Evolutionary conservation across 2,329 filamentous ascomycete species (phyloP), one percentile per base, ranked within the genome.

Genomic region (Penicillium sp.): DNA sequence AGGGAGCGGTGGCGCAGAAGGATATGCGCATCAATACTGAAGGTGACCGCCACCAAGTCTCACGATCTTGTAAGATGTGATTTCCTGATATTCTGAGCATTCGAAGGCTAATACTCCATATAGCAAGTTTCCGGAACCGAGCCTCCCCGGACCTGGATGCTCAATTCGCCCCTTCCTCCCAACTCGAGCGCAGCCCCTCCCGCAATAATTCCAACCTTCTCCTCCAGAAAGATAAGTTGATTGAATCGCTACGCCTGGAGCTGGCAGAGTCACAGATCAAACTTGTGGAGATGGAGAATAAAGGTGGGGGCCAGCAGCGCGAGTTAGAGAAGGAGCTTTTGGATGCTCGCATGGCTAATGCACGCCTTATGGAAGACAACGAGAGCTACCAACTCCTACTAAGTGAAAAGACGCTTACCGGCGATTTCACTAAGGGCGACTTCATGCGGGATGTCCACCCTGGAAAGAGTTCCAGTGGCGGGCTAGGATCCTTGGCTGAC

Each of bases 361-460:
- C 95, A 56, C 87, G 93, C 46, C 81, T 99, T 61, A 95, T 97
- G 90, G 95, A 99, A 77, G 95, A 99, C 76, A 98, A 98, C 69
- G 95, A 99, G 77, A 96, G 92, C 77, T 99, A 96, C 76, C 93
- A 98, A 76, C 84, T 98, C 37, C 86, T 99, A 19, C 86, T 99
- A 24, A 91, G 92, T 70, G 93, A 98, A 75, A 93, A 92, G 81
- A 98, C 95, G 1, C 84, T 99, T 57, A 96, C 96, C 71, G 95
- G 95, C 29, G 93, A 98, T 71, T 93, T 97, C 72, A 84, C 85
- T 68, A 91, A 89, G 71, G 89, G 84, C 66, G 90, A 93, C 69
- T 91, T 96, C 74, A 86, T 90, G 79, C 89, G 81, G 55, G 75
- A 79, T 52, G 69, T 73, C 44, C 74, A 78, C 21, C 72, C 76